Percentiles rank a stretch among this genome's conserved stretches.
Evolutionary conservation across 768 basidiomycete species (phyloP).

Genomic region (Tephrocybe sp.): DNA sequence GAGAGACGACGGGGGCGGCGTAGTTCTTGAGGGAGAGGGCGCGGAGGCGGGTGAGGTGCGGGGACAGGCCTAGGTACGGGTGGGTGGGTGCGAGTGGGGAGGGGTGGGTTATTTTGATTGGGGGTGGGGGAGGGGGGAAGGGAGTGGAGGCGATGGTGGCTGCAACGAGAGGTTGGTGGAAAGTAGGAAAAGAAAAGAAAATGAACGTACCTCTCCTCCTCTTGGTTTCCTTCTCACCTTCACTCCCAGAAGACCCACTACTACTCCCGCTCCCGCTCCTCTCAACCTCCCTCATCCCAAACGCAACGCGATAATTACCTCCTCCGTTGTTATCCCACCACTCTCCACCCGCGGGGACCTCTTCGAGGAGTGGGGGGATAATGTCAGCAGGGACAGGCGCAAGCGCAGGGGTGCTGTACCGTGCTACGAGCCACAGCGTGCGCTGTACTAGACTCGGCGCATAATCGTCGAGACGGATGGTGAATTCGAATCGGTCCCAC

Average conservation of each 20-base stretch:
- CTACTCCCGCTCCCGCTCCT: not conserved
- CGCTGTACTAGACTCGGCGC: constrained; percentile 46
- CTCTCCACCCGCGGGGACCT: constrained; percentile 39
- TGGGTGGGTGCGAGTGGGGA: constrained; percentile 1
- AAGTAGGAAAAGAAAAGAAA: not conserved
- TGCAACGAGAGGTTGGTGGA: not conserved
- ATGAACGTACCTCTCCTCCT: constrained; percentile 16
- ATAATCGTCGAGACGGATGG: constrained; percentile 73
- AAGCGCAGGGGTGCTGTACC: not conserved
- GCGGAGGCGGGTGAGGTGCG: constrained; percentile 31
- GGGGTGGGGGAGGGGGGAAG: constrained; percentile 7
- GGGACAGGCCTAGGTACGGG: constrained; percentile 17
- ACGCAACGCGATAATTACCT: constrained; percentile 75
- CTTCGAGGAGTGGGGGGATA: not conserved
- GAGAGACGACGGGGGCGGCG: constrained; percentile 37
- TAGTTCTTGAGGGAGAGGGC: constrained; percentile 51
- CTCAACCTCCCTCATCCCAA: constrained; percentile 32
- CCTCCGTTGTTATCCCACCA: constrained; percentile 94
- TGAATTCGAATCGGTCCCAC: constrained; percentile 65
- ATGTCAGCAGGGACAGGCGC: not conserved
- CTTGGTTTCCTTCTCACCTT: not conserved
- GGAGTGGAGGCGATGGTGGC: constrained; percentile 3
- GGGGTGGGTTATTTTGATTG: constrained; percentile 9
- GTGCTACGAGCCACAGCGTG: constrained; percentile 59
- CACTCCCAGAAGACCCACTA: no score